A percentile compares a stretch with the other conserved stretches of the same genome.
phyloP scores from a whole-genome alignment of 768 basidiomycete genomes.

The Nevesoporus exiguus region DNA sequence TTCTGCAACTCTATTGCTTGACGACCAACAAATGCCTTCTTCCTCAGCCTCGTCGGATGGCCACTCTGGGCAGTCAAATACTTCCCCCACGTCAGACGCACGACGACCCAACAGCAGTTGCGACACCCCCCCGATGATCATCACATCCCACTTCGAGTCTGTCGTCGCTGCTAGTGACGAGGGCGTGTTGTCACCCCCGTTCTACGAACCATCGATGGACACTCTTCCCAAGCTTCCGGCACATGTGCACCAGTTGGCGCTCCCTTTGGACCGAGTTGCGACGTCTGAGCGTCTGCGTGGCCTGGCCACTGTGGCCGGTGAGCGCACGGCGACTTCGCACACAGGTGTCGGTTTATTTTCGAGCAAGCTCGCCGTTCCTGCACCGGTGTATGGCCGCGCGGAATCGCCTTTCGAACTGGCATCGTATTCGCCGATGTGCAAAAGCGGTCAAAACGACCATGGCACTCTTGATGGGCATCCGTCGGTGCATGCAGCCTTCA shows the following conservation, averaged over 20 bases:
- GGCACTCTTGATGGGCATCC: slow-evolving; percentile 8
- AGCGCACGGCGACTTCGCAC: neutral
- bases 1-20: slow-evolving; percentile 28
- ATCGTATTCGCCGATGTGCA: slow-evolving; percentile 19
- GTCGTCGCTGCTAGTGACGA: neutral
- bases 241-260: slow-evolving; percentile 8
- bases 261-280: neutral
- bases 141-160: slow-evolving; percentile 3
- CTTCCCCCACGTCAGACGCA: neutral
- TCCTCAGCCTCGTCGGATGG: slow-evolving; percentile 17
- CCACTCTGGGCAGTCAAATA: slow-evolving; percentile 27
- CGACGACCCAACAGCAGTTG: neutral
- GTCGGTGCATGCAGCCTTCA: slow-evolving; percentile 37
- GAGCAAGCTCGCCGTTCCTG: slow-evolving; percentile 1
- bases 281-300: slow-evolving; percentile 6
- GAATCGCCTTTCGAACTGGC: slow-evolving; percentile 34
- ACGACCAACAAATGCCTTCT: slow-evolving; percentile 35
- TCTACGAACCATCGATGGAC: slow-evolving; percentile 6
- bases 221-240: neutral
- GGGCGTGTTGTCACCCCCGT: slow-evolving; percentile 4
- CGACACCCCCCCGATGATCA: slow-evolving; percentile 20
- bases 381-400: neutral
- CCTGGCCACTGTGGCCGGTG: neutral
- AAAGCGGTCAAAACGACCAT: neutral
- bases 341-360: neutral